phyloP scores from a whole-genome alignment of 2,329 filamentous ascomycete genomes.

The Talaromyces sp. region DNA sequence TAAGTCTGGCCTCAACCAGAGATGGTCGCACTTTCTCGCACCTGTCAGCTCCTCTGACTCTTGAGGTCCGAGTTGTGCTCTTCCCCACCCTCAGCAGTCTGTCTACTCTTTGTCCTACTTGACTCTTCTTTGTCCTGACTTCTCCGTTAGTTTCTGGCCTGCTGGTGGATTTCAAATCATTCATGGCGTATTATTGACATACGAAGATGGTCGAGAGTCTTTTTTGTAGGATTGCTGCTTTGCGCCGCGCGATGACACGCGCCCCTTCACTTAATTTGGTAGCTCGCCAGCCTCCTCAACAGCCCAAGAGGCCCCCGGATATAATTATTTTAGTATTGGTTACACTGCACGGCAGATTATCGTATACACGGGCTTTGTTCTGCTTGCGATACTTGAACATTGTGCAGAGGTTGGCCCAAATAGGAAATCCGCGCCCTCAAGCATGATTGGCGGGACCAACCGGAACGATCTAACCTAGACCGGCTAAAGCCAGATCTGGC shows the following conservation, averaged over 20 bases:
- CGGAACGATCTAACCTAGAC: neutral
- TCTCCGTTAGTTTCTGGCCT: neutral
- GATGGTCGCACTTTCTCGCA: neutral
- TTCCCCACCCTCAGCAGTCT: neutral
- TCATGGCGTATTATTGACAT: neutral
- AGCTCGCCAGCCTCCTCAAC: neutral
- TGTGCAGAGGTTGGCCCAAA: neutral
- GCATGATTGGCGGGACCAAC: neutral
- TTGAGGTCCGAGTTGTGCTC: neutral
- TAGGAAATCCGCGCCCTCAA: neutral
- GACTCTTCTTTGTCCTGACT: neutral
- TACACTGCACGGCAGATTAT: too few relatives aligned
- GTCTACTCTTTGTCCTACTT: neutral
- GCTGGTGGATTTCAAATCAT: neutral
- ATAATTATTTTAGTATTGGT: too few relatives aligned
- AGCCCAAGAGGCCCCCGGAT: neutral
- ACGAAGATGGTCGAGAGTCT: neutral
- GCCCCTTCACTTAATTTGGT: neutral
- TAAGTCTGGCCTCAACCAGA: neutral
- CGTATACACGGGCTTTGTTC: neutral
- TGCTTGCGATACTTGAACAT: neutral
- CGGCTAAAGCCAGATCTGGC: neutral
- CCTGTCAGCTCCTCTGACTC: neutral
- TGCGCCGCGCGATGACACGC: neutral
- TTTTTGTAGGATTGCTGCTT: neutral